Evolutionary conservation across 2,329 filamentous ascomycete species (phyloP).

Genomic region (Talaromyces piceae): DNA sequence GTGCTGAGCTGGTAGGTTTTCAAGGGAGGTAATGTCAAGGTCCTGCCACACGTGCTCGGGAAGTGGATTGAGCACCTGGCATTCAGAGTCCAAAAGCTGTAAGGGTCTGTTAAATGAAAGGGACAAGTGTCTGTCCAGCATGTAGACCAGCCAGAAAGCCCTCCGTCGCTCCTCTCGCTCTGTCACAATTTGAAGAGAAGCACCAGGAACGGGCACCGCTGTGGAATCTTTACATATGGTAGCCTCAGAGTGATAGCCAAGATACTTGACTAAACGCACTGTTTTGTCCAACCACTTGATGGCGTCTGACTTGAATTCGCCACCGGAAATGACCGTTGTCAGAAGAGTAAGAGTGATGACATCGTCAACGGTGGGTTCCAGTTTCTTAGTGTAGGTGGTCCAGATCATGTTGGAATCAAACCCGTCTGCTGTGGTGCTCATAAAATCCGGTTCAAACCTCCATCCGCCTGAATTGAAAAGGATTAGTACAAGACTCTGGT

Average conservation of each 20-base stretch:
- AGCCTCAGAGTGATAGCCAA: slow-evolving; percentile 35
- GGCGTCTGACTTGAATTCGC: slow-evolving; percentile 44
- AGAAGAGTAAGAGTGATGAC: slow-evolving; percentile 42
- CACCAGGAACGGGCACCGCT: not conserved
- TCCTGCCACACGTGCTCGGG: not conserved
- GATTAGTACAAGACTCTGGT: not conserved
- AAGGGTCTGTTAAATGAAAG: slow-evolving; percentile 42
- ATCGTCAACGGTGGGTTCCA: slow-evolving; percentile 26
- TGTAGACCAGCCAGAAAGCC: slow-evolving; percentile 44
- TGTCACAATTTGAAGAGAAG: slow-evolving; percentile 30
- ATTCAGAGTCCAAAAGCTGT: slow-evolving; percentile 41
- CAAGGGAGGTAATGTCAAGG: not conserved
- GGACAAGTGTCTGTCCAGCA: slow-evolving; percentile 42
- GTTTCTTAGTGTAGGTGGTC: slow-evolving; percentile 11
- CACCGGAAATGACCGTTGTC: slow-evolving; percentile 41
- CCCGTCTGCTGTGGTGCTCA: slow-evolving; percentile 8
- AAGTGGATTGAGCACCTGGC: slow-evolving; percentile 29
- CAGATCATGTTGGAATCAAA: not conserved
- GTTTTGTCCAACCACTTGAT: slow-evolving; percentile 44
- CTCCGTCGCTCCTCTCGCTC: slow-evolving; percentile 41
- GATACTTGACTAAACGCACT: slow-evolving; percentile 30
- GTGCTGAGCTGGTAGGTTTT: not conserved
- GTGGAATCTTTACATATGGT: slow-evolving; percentile 17
- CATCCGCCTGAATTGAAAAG: not conserved
- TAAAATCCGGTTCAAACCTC: slow-evolving; percentile 13